A percentile compares a stretch with the other conserved stretches of the same genome.
Conservation (phyloP, 371 early-diverging fungal genomes). For the Sporodiniella umbellata region DNA sequence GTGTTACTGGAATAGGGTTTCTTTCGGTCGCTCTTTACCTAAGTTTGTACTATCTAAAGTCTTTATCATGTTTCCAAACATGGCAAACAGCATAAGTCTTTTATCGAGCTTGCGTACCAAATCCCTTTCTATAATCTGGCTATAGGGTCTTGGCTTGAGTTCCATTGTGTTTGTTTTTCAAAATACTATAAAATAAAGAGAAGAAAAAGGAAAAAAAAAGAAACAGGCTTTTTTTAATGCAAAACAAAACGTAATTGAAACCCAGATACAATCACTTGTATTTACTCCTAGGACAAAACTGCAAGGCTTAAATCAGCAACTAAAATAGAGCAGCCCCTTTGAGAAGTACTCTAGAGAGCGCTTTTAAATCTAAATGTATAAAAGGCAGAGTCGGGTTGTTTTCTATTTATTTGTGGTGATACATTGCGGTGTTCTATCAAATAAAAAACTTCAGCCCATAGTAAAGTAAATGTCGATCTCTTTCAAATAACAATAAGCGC, state of each 20-base stretch:
- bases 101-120: conserved; percentile 32
- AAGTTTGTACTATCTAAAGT: conserved; percentile 38
- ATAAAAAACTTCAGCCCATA: background rate
- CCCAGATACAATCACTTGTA: too few relatives aligned
- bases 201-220: background rate
- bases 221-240: background rate
- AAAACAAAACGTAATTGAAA: too few relatives aligned
- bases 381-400: too few relatives aligned
- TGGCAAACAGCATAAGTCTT: conserved; percentile 36
- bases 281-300: too few relatives aligned
- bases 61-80: conserved; percentile 46
- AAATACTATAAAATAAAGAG: background rate
- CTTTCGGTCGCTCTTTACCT: conserved; percentile 24
- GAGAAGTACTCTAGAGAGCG: too few relatives aligned
- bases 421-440: too few relatives aligned
- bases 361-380: too few relatives aligned
- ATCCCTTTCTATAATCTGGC: conserved; percentile 21
- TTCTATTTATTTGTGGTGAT: too few relatives aligned
- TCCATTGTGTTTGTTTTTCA: background rate
- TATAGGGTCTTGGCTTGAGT: background rate
- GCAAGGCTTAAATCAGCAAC: too few relatives aligned
- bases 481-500: background rate
- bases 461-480: background rate
- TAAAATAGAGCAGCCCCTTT: too few relatives aligned
- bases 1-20: background rate